Percentiles rank a stretch among this genome's conserved stretches.
Conservation (phyloP, 1,284 basidiomycete species). For the Polyporus tsugae region DNA sequence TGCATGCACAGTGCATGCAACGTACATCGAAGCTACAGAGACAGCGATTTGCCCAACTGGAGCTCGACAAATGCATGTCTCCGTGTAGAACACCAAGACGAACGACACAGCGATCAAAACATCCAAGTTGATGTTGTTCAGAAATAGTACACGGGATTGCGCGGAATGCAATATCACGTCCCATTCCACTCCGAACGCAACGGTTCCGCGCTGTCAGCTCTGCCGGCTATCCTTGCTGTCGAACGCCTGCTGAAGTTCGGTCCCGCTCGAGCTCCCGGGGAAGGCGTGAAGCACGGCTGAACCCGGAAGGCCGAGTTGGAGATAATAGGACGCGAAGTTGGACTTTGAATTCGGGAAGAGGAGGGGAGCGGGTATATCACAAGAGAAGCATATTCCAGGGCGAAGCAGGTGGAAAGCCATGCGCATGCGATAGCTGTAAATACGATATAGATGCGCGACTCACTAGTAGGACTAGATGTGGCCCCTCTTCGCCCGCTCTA, state of each 20-base stretch:
- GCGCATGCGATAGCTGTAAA: not conserved
- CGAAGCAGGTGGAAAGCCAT: not conserved
- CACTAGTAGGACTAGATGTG: slow-evolving; percentile 28
- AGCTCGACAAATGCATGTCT: not conserved
- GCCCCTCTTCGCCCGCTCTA: slow-evolving; percentile 51
- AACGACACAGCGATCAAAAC: not conserved
- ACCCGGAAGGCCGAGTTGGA: not conserved
- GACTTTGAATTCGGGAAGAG: not conserved
- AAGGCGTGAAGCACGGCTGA: not conserved
- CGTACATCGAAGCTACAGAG: not conserved
- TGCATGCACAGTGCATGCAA: not conserved
- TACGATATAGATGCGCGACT: not conserved
- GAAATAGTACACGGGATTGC: too few relatives aligned
- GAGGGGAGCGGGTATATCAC: not conserved
- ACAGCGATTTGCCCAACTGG: not conserved
- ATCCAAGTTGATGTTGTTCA: too few relatives aligned
- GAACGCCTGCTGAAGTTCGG: too few relatives aligned
- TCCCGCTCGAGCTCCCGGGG: too few relatives aligned
- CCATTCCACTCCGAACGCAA: not conserved
- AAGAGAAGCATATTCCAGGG: not conserved
- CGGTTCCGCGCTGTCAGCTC: not conserved
- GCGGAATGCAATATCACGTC: too few relatives aligned
- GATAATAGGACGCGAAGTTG: too few relatives aligned
- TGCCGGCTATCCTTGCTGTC: not conserved
- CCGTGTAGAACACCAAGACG: too few relatives aligned